These are phyloP conservation scores for Coemansia sp. DNA, from an alignment of 192 early-diverging fungal genomes.

Conservation along the genomic window DNA sequence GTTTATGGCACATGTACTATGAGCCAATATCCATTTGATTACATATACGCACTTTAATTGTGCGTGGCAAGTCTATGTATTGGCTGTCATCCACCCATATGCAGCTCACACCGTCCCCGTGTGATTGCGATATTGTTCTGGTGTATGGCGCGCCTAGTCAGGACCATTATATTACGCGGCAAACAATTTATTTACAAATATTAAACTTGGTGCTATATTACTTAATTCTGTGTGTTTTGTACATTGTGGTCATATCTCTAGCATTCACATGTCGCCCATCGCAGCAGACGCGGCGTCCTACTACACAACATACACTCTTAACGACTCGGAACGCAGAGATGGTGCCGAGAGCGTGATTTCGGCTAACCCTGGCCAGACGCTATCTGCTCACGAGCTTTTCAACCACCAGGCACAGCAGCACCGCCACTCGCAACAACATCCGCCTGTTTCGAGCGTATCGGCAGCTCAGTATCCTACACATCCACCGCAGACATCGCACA, in stretches of 20 bases:
- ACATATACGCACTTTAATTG: background rate
- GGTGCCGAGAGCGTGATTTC: slow-evolving; percentile 20
- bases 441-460: background rate
- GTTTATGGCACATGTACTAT: background rate
- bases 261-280: slow-evolving; percentile 44
- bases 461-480: slow-evolving; percentile 12
- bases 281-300: slow-evolving; percentile 38
- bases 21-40: background rate
- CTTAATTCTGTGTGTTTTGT: background rate
- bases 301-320: slow-evolving; percentile 38
- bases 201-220: slow-evolving; percentile 10
- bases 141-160: background rate
- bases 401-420: slow-evolving; percentile 29
- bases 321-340: slow-evolving; percentile 27
- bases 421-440: slow-evolving; percentile 17
- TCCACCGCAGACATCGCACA: slow-evolving; percentile 17
- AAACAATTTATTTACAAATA: slow-evolving; percentile 5
- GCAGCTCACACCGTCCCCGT: background rate
- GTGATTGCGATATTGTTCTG: background rate
- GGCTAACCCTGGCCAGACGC: slow-evolving; percentile 13
- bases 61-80: background rate
- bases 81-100: background rate
- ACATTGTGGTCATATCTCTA: slow-evolving; percentile 44
- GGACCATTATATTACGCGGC: background rate
- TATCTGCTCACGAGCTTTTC: slow-evolving; percentile 39